phyloP scores from a whole-genome alignment of 1,284 basidiomycete species.

The Sphaerobolus stellatus region DNA sequence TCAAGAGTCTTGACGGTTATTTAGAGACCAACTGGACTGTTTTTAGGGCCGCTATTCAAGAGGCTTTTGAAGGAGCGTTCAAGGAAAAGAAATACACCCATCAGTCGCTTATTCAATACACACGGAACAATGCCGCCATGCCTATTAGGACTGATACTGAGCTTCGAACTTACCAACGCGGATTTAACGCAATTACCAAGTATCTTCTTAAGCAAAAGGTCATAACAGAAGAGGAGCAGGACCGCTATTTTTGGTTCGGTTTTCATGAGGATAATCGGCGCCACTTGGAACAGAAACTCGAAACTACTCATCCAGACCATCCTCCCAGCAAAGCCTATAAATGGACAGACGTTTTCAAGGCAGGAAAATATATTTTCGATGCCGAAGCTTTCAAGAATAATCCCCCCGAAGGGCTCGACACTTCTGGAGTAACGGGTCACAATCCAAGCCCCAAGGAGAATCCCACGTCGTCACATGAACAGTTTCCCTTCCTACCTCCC shows the following conservation, averaged over 20 bases:
- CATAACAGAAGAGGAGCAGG: neutral
- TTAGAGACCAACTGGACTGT: no score
- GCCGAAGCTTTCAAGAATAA: neutral
- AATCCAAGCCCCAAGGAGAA: neutral
- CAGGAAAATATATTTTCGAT: neutral
- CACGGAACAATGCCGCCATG: no score
- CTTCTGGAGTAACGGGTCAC: neutral
- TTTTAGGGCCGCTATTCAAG: no score
- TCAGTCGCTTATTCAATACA: no score
- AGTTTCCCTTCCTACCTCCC: neutral
- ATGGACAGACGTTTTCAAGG: neutral
- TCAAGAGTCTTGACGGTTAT: no score
- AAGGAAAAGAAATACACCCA: no score
- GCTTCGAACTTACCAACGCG: neutral
- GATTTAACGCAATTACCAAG: neutral
- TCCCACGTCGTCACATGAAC: neutral
- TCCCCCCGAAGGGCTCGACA: neutral
- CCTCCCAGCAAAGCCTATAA: neutral
- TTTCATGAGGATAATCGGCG: neutral
- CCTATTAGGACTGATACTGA: neutral
- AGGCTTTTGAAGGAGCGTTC: no score
- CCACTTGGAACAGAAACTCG: neutral
- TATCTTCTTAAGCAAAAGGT: neutral
- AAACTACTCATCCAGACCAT: neutral
- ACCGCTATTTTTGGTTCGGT: conserved; percentile 1